phyloP scores from a whole-genome alignment of 768 basidiomycete species.

The Pleurotus platypus region DNA sequence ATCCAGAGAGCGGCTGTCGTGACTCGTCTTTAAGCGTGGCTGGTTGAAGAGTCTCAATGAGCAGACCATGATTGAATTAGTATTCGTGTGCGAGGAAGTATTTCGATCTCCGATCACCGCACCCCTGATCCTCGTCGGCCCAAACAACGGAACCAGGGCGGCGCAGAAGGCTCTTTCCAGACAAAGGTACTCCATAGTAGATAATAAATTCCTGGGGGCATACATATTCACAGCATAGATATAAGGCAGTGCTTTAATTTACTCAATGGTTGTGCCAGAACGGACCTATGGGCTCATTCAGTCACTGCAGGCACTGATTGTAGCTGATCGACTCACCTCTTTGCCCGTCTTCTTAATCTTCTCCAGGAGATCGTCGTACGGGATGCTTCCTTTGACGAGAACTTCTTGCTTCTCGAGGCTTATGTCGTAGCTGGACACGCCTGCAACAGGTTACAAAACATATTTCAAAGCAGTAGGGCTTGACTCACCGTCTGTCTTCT shows the following conservation, averaged over 20 bases:
- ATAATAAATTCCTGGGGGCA: too few species aligned
- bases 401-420: slow-evolving; percentile 71
- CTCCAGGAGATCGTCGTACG: slow-evolving; percentile 62
- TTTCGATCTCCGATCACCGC: slow-evolving; percentile 5
- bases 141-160: too few species aligned
- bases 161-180: too few species aligned
- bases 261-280: slow-evolving; percentile 45
- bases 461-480: slow-evolving; percentile 9
- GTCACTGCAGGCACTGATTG: neutral
- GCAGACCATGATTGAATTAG: too few species aligned
- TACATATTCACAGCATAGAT: too few species aligned
- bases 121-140: neutral
- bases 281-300: slow-evolving; percentile 23
- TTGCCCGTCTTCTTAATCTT: slow-evolving; percentile 93
- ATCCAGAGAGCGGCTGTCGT: too few species aligned
- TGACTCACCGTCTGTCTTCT: slow-evolving; percentile 53
- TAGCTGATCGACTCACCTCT: slow-evolving; percentile 46
- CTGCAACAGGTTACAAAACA: slow-evolving; percentile 26
- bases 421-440: slow-evolving; percentile 56
- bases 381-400: slow-evolving; percentile 53
- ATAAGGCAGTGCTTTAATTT: slow-evolving; percentile 8
- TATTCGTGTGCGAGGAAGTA: too few species aligned
- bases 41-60: too few species aligned
- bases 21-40: too few species aligned
- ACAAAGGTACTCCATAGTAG: too few species aligned